Evolutionary conservation across 495 filamentous ascomycete genomes (phyloP).

Genomic region (Chaetomium fimeti): DNA sequence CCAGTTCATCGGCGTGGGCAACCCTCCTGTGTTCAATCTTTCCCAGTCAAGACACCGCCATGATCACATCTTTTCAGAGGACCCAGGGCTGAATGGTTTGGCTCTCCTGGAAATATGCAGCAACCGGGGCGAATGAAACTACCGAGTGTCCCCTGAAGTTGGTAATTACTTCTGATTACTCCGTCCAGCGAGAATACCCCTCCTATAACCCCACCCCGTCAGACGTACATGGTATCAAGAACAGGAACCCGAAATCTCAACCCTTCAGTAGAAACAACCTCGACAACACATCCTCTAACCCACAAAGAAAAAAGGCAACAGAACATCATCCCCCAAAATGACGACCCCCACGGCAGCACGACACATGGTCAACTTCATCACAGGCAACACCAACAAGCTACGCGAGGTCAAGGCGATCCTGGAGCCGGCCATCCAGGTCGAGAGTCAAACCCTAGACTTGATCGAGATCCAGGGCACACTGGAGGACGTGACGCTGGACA

Average conservation of each 20-base stretch:
- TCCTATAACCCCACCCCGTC: conserved; percentile 1
- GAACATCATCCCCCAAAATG: conserved; percentile 14
- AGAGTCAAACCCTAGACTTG: conserved; percentile 72
- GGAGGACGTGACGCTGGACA: conserved; percentile 85
- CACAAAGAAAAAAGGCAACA: conserved; percentile 16
- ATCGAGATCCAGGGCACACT: conserved; percentile 89
- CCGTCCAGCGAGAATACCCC: conserved; percentile 10
- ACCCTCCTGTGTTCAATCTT: neutral
- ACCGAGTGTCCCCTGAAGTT: neutral
- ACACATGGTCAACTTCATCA: conserved; percentile 80
- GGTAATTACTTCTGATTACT: neutral
- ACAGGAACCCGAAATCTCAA: neutral
- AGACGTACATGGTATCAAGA: neutral
- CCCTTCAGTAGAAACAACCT: conserved; percentile 9
- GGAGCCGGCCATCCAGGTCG: conserved; percentile 66
- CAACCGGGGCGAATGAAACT: conserved; percentile 19
- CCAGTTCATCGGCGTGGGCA: neutral
- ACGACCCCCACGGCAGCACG: conserved; percentile 24
- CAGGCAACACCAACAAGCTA: conserved; percentile 92
- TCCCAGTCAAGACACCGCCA: neutral
- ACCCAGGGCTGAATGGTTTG: neutral
- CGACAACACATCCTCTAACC: neutral
- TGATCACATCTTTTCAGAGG: neutral
- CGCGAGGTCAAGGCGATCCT: conserved; percentile 83
- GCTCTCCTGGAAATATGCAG: conserved; percentile 13